These are phyloP conservation scores for Globisporangium parvum DNA, from an alignment of 352 stramenopile genomes.

Conservation along the genomic window DNA sequence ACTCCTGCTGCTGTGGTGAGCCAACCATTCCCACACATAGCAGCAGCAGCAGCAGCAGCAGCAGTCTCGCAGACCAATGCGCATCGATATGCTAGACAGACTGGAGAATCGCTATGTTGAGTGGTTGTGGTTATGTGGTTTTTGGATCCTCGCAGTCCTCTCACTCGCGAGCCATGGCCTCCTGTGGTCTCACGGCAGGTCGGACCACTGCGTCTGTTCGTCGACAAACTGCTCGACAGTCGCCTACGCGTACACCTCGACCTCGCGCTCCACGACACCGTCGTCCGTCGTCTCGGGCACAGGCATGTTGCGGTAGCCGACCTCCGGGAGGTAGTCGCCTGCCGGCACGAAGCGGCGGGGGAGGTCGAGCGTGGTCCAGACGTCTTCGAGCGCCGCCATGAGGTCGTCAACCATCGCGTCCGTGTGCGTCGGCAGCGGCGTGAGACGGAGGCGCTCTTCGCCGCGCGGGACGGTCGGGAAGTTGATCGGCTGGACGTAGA, in stretches of 20 bases:
- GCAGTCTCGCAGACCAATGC: background rate
- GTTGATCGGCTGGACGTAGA: constrained; percentile 92
- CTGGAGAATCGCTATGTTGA: too few relatives aligned
- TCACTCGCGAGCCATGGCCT: too few relatives aligned
- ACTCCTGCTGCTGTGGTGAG: background rate
- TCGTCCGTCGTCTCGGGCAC: constrained; percentile 17
- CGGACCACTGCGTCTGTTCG: too few relatives aligned
- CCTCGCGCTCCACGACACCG: constrained; percentile 20
- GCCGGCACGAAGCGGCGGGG: constrained; percentile 53
- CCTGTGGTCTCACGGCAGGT: too few relatives aligned
- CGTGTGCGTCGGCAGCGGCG: constrained; percentile 82
- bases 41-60: too few relatives aligned
- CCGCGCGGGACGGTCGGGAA: constrained; percentile 86
- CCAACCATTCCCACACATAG: too few relatives aligned
- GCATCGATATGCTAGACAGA: too few relatives aligned
- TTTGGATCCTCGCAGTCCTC: too few relatives aligned
- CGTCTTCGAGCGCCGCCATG: constrained; percentile 72
- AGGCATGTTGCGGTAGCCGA: constrained; percentile 69
- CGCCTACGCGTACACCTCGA: constrained; percentile 33
- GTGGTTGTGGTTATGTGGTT: too few relatives aligned
- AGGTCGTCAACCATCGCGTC: constrained; percentile 86
- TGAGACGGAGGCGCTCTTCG: constrained; percentile 87
- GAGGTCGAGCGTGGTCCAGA: constrained; percentile 84
- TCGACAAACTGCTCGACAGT: too few relatives aligned
- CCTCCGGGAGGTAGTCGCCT: constrained; percentile 72